Evolutionary conservation across 2,329 filamentous ascomycete genomes (phyloP).

Genomic region (Colletotrichum sp.): DNA sequence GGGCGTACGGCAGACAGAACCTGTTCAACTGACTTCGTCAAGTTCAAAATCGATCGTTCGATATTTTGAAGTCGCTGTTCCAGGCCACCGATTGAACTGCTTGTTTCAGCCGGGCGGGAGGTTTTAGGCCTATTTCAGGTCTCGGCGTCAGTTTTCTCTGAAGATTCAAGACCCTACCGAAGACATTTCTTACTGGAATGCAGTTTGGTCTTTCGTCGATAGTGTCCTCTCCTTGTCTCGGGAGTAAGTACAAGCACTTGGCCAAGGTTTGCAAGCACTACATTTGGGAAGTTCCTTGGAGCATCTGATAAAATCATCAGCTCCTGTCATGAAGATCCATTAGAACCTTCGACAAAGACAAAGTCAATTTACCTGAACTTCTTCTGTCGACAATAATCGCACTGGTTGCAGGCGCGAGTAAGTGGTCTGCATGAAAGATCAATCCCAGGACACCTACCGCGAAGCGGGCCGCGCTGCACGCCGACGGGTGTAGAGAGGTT

Average conservation of each 20-base stretch:
- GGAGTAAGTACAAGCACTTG: not conserved
- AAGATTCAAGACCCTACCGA: not conserved
- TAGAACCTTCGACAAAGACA: not conserved
- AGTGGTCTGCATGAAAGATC: too few species aligned
- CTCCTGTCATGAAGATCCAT: not conserved
- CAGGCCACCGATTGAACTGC: not conserved
- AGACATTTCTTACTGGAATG: not conserved
- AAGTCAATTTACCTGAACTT: not conserved
- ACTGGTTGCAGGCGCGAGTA: not conserved
- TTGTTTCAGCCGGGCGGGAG: not conserved
- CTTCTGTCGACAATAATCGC: slow-evolving; percentile 8
- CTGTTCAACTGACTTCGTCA: not conserved
- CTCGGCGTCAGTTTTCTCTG: not conserved
- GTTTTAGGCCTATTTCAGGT: not conserved
- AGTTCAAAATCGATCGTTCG: not conserved
- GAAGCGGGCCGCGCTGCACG: not conserved
- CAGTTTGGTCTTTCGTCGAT: not conserved
- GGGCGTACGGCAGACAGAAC: not conserved
- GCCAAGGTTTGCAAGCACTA: slow-evolving; percentile 1
- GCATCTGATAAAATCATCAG: not conserved
- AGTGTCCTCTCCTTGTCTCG: not conserved
- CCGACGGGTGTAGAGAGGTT: not conserved
- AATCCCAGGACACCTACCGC: not conserved
- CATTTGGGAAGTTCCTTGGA: slow-evolving; percentile 8
- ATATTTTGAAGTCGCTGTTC: not conserved